These are phyloP conservation scores for Arachis monticola DNA, from an alignment of 331 rosid species.

Conservation along the genomic window DNA sequence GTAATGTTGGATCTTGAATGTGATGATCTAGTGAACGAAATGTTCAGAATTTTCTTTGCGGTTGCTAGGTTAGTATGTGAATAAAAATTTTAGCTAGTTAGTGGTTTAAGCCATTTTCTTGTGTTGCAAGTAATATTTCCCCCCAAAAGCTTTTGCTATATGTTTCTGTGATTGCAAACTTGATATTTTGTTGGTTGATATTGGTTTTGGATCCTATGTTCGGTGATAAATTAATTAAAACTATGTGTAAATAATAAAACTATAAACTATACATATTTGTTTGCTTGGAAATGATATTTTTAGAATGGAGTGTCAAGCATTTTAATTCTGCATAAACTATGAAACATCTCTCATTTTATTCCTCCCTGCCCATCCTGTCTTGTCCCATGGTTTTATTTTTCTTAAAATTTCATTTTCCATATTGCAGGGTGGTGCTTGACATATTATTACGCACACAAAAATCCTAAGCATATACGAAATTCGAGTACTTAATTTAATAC, in stretches of 20 bases:
- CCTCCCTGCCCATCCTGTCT: conserved; percentile 19
- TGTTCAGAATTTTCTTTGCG: conserved; percentile 83
- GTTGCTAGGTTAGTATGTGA: conserved; percentile 78
- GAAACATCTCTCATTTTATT: conserved; percentile 18
- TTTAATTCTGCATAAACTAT: conserved; percentile 30
- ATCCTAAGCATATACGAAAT: conserved; percentile 13
- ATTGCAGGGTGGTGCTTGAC: conserved; percentile 28
- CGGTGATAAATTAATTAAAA: neutral
- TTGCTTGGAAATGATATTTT: conserved; percentile 34
- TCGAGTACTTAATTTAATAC: conserved; percentile 13
- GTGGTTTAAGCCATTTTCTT: conserved; percentile 34
- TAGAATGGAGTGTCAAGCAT: conserved; percentile 27
- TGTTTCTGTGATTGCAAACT: conserved; percentile 30
- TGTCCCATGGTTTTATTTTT: neutral
- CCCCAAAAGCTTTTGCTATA: conserved; percentile 34
- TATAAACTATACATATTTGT: conserved; percentile 15
- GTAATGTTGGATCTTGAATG: conserved; percentile 99
- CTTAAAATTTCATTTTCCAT: neutral
- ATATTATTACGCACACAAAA: conserved; percentile 21
- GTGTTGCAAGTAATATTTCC: conserved; percentile 29
- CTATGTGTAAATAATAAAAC: conserved; percentile 6
- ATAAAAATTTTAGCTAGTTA: conserved; percentile 24
- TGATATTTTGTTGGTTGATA: conserved; percentile 32
- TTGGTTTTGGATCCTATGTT: conserved; percentile 23
- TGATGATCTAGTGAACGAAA: conserved; percentile 89